Base-by-base conservation (phyloP, 2,329 filamentous ascomycete genomes). In the Coniosporium tulheliwenetii region DNA sequence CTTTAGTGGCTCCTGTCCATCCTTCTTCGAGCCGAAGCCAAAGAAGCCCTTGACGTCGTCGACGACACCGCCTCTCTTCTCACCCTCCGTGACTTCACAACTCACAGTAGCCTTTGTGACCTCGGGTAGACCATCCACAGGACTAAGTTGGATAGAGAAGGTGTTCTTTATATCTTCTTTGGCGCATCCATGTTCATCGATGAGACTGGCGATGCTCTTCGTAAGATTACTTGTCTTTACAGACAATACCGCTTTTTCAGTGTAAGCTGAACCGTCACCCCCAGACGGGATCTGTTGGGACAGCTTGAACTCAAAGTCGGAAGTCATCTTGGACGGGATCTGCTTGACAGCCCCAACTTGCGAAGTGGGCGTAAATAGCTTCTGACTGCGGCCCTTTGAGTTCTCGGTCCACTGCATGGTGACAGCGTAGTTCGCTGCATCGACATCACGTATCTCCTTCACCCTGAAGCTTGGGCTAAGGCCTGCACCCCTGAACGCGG, bases 41-140 rank as follows among this genome's bases (percentile, higher is more conserved):
- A 98, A 93, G 46, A 95, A 75, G 48, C 87, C 93, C 70, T 98
- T 98, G 48, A 96, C 85, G 36, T 85, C 87, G 54, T 94, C 89
- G 38, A 95, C 83, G 38, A 96, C 74, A 39, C 81, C 79, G 47
- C 83, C 84, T 58, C 86, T 85, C 60, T 76, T 76, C 37, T 79
- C 77, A 8, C 63, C 59, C 4, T 70, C 71, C 40, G 93, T 83
- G 19, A 81, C 75, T 57, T 93, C 84, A 54, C 91, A 98, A 58
- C 87, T 87, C 5, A 91, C 79, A 42, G 72, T 72, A n/a, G 81
- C 82, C 50, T 76, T 76, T 42, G 73, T 60, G 39, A 96, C 72
- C 45, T 87, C 81, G 2, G 93, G 85, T 49, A 93, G 77, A 30
- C 86, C 87, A 52, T 85, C 75, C 31, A 82, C 69, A 38, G 72